Base-by-base conservation (phyloP, 768 basidiomycete species). In the Cyclocybe aegerita region DNA sequence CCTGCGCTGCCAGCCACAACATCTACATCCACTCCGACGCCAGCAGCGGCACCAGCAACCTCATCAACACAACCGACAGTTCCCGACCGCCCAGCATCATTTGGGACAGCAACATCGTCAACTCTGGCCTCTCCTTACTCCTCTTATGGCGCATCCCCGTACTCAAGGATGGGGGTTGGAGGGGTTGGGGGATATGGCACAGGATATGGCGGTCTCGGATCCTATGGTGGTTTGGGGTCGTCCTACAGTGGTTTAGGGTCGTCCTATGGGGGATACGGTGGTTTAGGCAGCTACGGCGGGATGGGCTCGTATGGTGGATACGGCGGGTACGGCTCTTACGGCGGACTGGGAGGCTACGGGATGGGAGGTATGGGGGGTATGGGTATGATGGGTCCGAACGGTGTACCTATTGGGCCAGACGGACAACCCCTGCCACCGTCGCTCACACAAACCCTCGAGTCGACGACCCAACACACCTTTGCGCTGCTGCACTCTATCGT, bases 401-500 rank as follows among this genome's bases (percentile, higher is more conserved):
- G 80, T 50, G 80, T 85, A 60, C 71, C 70, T 12, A 62, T 77
- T 42, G 76, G 73, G 44, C 66, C 74, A 23, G 81, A 83, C 47
- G 80, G 75, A 49, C 71, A 77, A 52, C 78, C 77, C n/a, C 68
- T 79, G 36, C 80, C 85, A 0, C 60, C 62, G 0, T 82, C 84
- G 4, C 83, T 98, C 50, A 86, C 93, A 0, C 92, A 94, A 62
- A 85, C 90, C 0, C 86, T 98, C 53, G 93, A 97, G 71, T 66
- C 83, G 5, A 89, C 91, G 8, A 99, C 96, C 1, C 87, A 90
- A 47, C 87, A 90, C 49, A 98, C 96, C 2, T 99, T 99, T 62
- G 79, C 88, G 29, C 85, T 99, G 49, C 76, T 99, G 29, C 94
- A 98, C 59, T 91, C 90, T 9, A 88, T 99, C 64, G 96, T 99